These are phyloP conservation scores for Sugiyamaella castrensis DNA, from an alignment of 1,139 yeast genomes.

Conservation along the genomic window DNA sequence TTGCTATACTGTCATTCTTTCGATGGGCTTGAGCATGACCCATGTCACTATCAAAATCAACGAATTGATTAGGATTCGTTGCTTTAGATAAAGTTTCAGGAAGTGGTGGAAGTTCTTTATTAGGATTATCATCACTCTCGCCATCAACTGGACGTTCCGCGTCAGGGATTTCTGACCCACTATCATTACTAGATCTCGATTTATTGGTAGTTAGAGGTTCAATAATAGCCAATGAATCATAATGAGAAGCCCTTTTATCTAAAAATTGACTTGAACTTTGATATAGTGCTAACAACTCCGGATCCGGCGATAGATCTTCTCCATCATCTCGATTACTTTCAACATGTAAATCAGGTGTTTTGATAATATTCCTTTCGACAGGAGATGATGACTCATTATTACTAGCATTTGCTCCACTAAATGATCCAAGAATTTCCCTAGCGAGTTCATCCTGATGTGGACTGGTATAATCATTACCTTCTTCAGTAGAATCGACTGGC, in stretches of 20 bases:
- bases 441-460: conserved; percentile 26
- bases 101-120: no score
- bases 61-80: neutral
- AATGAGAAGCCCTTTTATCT: conserved; percentile 32
- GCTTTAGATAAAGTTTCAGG: no score
- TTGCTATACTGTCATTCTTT: no score
- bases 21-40: no score
- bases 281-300: conserved; percentile 37
- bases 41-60: neutral
- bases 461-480: neutral
- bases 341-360: neutral
- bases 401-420: conserved; percentile 9
- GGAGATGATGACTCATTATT: neutral
- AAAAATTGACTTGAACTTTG: conserved; percentile 32
- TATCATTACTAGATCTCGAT: conserved; percentile 13
- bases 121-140: conserved; percentile 8
- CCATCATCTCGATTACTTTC: conserved; percentile 1
- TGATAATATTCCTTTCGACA: neutral
- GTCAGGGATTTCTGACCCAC: neutral
- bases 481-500: neutral
- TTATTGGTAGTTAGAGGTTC: conserved; percentile 27
- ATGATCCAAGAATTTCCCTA: conserved; percentile 29
- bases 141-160: neutral
- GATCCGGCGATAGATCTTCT: conserved; percentile 23
- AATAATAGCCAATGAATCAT: conserved; percentile 19